Evolutionary conservation across 2,329 filamentous ascomycete genomes (phyloP), one percentile per base, ranked within the genome.

Genomic region (Venturia pyrina): DNA sequence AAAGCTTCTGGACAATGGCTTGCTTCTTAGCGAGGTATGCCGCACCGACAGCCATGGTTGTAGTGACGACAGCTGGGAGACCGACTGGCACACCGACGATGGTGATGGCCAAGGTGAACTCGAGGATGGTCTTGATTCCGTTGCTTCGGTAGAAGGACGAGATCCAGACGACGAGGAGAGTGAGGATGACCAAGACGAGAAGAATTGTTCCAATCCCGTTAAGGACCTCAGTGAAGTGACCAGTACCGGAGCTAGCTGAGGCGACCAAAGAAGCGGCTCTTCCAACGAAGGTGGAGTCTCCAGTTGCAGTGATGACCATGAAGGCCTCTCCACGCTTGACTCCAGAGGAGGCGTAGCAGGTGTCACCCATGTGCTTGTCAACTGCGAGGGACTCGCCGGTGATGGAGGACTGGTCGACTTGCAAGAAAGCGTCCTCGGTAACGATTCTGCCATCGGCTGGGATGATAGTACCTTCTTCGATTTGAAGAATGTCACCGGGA

Each of bases 51-150:
- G 91, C 91, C 91, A 96, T 95, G 75, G 91, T 96, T 72, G 91
- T 96, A 72, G 92, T 96, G 68, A 96, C 91, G 80, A 96, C 65
- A 71, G 90, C 91, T 68, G 91, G 91, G 70, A 96, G 90, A 87
- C 91, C 91, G 78, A 96, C 91, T 65, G 91, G 91, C 34, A 96
- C 91, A 84, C 91, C 91, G 68, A 96, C 90, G 70, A 96, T 93
- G 72, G 90, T 95, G 72, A 96, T 93, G 70, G 89, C 91, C 57
- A 96, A 83, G 65, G 91, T 95, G 80, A 91, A 95, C 70, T 89
- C 83, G 61, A 96, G 86, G 67, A 96, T 96, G 6, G 79, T 78
- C 69, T 93, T 87, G 69, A 95, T 96, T 67, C 76, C 77, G 78
- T 93, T 93, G 73, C 89, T 93, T 37, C 91, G 89, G 81, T 96